These are phyloP conservation scores for Tephrocybe sp. DNA, from an alignment of 768 basidiomycete genomes.

Conservation along the genomic window DNA sequence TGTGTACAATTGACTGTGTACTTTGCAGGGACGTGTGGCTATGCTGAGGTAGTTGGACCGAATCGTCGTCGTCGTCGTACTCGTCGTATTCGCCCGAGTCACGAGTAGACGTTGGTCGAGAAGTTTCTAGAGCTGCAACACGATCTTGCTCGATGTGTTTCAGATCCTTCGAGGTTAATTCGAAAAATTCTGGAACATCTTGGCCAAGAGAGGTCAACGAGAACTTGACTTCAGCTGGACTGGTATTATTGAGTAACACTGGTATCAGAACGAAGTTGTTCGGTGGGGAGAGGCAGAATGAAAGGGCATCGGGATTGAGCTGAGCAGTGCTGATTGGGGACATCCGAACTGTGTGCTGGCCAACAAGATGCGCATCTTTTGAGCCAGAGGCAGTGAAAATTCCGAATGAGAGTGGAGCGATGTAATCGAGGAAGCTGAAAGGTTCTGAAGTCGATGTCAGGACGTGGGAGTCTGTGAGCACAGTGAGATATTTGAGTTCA, in stretches of 20 bases:
- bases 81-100: conserved; percentile 61
- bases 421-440: conserved; percentile 47
- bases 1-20: conserved; percentile 72
- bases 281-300: conserved; percentile 68
- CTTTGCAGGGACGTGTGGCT: conserved; percentile 56
- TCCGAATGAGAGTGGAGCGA: conserved; percentile 52
- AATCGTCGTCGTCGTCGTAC: conserved; percentile 70
- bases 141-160: conserved; percentile 65
- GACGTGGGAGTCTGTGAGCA: conserved; percentile 30
- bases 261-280: conserved; percentile 68
- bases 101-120: conserved; percentile 33
- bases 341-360: conserved; percentile 90
- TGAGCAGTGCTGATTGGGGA: conserved; percentile 93
- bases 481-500: too few relatives aligned
- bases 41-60: conserved; percentile 25
- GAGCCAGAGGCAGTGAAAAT: conserved; percentile 40
- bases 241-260: conserved; percentile 87
- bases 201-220: conserved; percentile 66
- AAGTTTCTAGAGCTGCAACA: conserved; percentile 47
- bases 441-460: conserved; percentile 43
- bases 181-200: conserved; percentile 48
- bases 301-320: conserved; percentile 73
- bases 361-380: conserved; percentile 65
- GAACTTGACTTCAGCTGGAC: conserved; percentile 69
- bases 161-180: conserved; percentile 63